Conservation (phyloP, 371 early-diverging fungal species). For the Mucor velutinosus region DNA sequence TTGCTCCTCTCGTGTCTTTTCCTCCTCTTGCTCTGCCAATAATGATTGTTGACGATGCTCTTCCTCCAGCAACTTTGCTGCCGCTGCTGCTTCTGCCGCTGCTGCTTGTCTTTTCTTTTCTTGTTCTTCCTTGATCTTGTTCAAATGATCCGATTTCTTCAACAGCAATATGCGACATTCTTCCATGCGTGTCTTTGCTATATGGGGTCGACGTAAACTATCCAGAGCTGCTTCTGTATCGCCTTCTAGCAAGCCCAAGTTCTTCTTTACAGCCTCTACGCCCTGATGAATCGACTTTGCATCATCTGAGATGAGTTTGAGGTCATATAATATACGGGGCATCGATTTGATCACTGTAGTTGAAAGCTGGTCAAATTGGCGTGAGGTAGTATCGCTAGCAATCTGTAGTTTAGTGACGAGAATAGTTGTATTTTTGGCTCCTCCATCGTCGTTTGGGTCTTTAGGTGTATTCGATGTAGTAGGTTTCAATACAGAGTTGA, state of each 20-base stretch:
- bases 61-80: background rate
- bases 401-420: conserved; percentile 65
- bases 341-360: conserved; percentile 56
- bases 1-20: conserved; percentile 3
- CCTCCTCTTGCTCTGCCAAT: background rate
- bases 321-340: conserved; percentile 68
- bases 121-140: background rate
- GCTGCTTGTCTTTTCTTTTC: background rate
- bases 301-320: conserved; percentile 64
- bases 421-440: conserved; percentile 47
- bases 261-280: conserved; percentile 48
- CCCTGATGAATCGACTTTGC: conserved; percentile 52
- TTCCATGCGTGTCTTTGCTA: conserved; percentile 74
- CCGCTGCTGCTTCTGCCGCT: background rate
- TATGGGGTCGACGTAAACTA: conserved; percentile 65
- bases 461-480: background rate
- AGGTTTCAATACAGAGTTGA: conserved; percentile 51
- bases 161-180: conserved; percentile 28
- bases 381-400: conserved; percentile 54
- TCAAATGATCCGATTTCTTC: conserved; percentile 13
- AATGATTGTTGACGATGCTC: background rate
- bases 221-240: conserved; percentile 55
- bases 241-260: conserved; percentile 29
- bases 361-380: conserved; percentile 50
- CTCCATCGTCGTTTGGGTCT: conserved; percentile 14